These are phyloP conservation scores for Jamesozyma lodderae DNA, from an alignment of 805 yeast species.

Conservation along the genomic window DNA sequence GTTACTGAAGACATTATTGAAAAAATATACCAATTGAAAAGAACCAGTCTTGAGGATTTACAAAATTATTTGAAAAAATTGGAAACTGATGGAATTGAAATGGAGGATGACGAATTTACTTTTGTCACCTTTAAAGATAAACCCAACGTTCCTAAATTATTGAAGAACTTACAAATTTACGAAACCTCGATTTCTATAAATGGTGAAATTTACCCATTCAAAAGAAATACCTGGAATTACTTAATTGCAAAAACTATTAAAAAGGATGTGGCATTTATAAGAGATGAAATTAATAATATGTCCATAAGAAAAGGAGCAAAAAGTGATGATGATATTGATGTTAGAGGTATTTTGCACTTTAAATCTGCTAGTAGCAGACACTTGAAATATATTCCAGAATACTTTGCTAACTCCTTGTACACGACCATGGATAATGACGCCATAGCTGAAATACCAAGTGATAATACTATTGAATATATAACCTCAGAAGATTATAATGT, in stretches of 20 bases:
- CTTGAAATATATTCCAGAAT: constrained; percentile 43
- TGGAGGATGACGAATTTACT: neutral
- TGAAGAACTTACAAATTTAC: constrained; percentile 33
- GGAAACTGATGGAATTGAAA: constrained; percentile 2
- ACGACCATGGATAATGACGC: constrained; percentile 20
- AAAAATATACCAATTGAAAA: constrained; percentile 21
- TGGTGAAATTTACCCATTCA: constrained; percentile 56
- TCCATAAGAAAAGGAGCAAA: constrained; percentile 5
- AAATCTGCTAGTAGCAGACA: constrained; percentile 36
- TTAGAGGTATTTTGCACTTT: constrained; percentile 25
- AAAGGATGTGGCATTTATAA: constrained; percentile 39
- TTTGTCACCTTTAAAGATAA: neutral
- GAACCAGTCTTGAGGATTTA: constrained; percentile 8
- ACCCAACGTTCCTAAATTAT: constrained; percentile 22
- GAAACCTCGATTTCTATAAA: constrained; percentile 54
- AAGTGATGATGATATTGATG: constrained; percentile 8
- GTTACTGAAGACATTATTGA: constrained; percentile 8
- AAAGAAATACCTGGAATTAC: constrained; percentile 44
- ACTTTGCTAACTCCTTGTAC: constrained; percentile 27
- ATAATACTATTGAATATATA: constrained; percentile 17
- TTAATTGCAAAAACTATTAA: constrained; percentile 43
- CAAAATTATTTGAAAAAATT: constrained; percentile 16
- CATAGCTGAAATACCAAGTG: constrained; percentile 9
- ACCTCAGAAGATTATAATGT: constrained; percentile 16
- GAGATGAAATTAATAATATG: constrained; percentile 13